Conservation (phyloP, 768 basidiomycete species). For the Trametes meyenii region DNA sequence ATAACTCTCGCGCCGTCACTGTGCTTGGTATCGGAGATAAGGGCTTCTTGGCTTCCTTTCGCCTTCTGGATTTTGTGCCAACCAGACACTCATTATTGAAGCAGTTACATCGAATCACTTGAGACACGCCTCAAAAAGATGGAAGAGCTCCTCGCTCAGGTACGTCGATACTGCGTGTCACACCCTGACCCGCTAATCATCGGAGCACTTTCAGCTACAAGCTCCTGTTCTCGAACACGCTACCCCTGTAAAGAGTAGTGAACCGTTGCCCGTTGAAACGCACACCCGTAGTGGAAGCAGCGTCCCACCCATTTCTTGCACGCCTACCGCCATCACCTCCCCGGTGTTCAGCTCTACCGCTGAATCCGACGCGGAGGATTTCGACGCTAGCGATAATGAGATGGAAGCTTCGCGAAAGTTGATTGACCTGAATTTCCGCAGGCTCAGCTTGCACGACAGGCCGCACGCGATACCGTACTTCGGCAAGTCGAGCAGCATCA, state of each 20-base stretch:
- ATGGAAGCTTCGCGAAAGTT: conserved; percentile 5
- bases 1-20: no score
- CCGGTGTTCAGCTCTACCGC: neutral
- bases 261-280: neutral
- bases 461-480: conserved; percentile 14
- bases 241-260: no score
- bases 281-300: neutral
- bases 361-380: conserved; percentile 3
- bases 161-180: neutral
- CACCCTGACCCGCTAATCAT: neutral
- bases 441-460: neutral
- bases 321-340: neutral
- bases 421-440: neutral
- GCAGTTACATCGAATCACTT: conserved; percentile 26
- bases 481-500: conserved; percentile 27
- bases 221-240: neutral
- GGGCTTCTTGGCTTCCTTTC: no score
- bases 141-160: conserved; percentile 26
- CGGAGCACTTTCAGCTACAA: neutral
- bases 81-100: neutral
- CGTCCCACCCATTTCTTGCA: neutral
- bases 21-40: no score
- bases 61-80: no score
- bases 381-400: conserved; percentile 26
- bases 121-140: conserved; percentile 26